Evolutionary conservation across 164 flowering plant species (phyloP).

Genomic region (Macadamia tetraphylla): DNA sequence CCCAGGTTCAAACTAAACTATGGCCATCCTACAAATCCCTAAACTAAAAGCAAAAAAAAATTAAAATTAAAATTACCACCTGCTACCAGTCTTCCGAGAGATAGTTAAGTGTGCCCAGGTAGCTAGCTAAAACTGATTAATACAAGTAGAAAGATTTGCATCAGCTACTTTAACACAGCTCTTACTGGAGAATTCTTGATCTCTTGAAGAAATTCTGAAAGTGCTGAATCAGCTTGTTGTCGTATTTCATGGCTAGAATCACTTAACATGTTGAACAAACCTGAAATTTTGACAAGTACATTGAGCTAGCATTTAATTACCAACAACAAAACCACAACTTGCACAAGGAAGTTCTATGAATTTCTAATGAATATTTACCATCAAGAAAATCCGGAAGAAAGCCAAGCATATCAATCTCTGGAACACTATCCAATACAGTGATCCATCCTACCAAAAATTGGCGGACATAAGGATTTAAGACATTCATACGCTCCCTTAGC

Average conservation of each 20-base stretch:
- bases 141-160: neutral
- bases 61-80: neutral
- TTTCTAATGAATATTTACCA: slow-evolving; percentile 43
- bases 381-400: slow-evolving; percentile 99
- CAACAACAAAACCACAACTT: neutral
- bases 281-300: slow-evolving; percentile 30
- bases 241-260: slow-evolving; percentile 96
- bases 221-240: slow-evolving; percentile 98
- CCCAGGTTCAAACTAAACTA: neutral
- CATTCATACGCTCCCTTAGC: slow-evolving; percentile 95
- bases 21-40: neutral
- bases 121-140: neutral
- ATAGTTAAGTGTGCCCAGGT: neutral
- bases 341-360: neutral
- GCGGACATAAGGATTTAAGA: slow-evolving; percentile 85
- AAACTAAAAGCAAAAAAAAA: neutral
- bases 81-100: neutral
- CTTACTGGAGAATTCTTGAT: slow-evolving; percentile 98
- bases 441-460: slow-evolving; percentile 99
- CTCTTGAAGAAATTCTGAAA: slow-evolving; percentile 96
- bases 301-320: slow-evolving; percentile 1
- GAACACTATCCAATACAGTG: slow-evolving; percentile 96
- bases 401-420: slow-evolving; percentile 98
- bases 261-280: slow-evolving; percentile 93
- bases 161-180: neutral